Conservation (phyloP, 208 protist genomes). For the Trypanosoma mega region DNA sequence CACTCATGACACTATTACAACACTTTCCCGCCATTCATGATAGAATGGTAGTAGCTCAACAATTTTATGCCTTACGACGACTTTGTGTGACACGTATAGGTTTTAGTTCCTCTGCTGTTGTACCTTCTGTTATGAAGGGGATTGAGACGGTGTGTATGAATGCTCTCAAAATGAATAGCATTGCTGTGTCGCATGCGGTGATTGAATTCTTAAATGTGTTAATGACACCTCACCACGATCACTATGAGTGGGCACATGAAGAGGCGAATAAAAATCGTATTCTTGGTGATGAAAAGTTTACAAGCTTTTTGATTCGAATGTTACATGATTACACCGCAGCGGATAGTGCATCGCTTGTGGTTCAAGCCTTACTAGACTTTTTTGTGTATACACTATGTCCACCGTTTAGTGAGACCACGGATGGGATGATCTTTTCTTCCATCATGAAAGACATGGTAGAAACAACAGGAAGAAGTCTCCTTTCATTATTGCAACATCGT, state of each 20-base stretch:
- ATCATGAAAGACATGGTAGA: conserved; percentile 70
- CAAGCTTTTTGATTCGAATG: conserved; percentile 63
- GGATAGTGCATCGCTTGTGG: conserved; percentile 79
- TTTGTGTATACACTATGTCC: conserved; percentile 91
- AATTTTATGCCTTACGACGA: conserved; percentile 82
- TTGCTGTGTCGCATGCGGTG: conserved; percentile 70
- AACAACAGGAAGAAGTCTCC: conserved; percentile 67
- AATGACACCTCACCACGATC: conserved; percentile 93
- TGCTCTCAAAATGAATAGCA: conserved; percentile 69
- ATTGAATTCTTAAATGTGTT: conserved; percentile 89
- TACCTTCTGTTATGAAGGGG: conserved; percentile 59
- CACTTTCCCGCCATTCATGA: conserved; percentile 39
- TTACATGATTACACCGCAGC: conserved; percentile 65
- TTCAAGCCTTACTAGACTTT: conserved; percentile 83
- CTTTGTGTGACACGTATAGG: conserved; percentile 84
- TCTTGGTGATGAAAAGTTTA: conserved; percentile 63
- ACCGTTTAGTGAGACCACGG: conserved; percentile 88
- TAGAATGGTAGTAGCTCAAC: conserved; percentile 40
- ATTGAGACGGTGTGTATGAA: conserved; percentile 50
- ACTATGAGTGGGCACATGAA: conserved; percentile 90
- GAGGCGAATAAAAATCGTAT: conserved; percentile 88
- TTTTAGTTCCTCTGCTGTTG: conserved; percentile 81
- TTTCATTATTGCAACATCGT: conserved; percentile 70
- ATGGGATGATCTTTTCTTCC: conserved; percentile 59
- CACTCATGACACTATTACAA: conserved; percentile 59